Base-by-base conservation (phyloP, 495 filamentous ascomycete species). In the Daldinia vernicosa region DNA sequence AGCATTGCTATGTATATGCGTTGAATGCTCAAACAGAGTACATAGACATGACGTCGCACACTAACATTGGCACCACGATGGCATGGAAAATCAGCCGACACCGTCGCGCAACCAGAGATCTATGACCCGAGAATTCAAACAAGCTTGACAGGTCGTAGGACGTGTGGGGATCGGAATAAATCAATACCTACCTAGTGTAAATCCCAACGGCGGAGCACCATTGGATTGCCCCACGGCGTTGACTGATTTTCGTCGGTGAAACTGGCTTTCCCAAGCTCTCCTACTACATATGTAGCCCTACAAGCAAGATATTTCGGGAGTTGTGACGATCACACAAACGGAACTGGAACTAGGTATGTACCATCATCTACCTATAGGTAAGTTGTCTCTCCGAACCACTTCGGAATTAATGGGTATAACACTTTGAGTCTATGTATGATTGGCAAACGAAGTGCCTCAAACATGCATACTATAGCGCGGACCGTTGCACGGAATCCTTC, bases 401-500 rank as follows among this genome's bases (percentile, higher is more conserved):
- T 35, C 54, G 30, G 54, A 57, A 35, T 57, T 32, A 35, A 22
- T 35, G 14, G 5, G 11, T 32, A 26, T 55, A 37, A 54, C 32
- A 33, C 32, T 33, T 33, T 35, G 33, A 33, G 15, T 22, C 26
- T 70, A 2, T 24, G 43, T 70, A 2, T 24, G 43, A 53, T 53
- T 28, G 27, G 26, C 50, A 30, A 53, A 47, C 61, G 12, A 39
- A 9, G 22, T 24, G 19, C 32, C 54, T 57, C 17, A 14, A 7
- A 30, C 32, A 27, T 39, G 32, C 56, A 37, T 17, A 19, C 37
- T 28, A 61, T 27, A 22, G 39, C 22, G 27, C 61, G 57, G 47
- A 65, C 56, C 39, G 62, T 47, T 60, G 35, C 56, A 52, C 62
- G 62, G 68, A 66, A 70, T 66, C 68, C 62, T 66, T 66, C 68